These are phyloP conservation scores for Thelonectria discophora DNA, from an alignment of 2,329 filamentous ascomycete genomes.

Conservation along the genomic window DNA sequence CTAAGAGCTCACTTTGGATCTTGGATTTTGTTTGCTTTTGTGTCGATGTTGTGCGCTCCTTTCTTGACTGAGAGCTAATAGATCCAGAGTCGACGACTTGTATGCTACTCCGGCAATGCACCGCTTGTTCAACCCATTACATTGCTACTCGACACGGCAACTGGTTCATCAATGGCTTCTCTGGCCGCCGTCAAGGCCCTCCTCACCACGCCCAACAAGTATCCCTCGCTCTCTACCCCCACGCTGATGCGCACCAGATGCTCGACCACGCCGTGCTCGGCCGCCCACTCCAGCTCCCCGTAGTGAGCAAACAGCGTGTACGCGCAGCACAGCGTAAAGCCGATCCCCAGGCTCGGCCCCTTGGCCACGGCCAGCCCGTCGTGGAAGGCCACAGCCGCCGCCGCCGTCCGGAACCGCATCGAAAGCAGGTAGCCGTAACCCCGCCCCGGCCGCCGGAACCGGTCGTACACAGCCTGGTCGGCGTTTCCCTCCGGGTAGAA, in stretches of 20 bases:
- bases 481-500: conserved; percentile 53
- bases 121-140: no score
- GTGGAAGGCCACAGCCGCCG: conserved; percentile 55
- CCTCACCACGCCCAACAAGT: conserved; percentile 37
- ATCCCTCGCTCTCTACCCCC: conserved; percentile 52
- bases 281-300: conserved; percentile 49
- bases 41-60: no score
- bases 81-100: no score
- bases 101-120: no score
- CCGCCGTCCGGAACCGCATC: conserved; percentile 55
- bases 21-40: no score
- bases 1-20: no score
- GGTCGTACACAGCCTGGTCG: conserved; percentile 46
- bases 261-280: conserved; percentile 50
- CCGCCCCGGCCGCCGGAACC: conserved; percentile 47
- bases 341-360: conserved; percentile 62
- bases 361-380: conserved; percentile 57
- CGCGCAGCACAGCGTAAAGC: conserved; percentile 53
- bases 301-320: conserved; percentile 54
- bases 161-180: no score
- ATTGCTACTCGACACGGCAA: no score
- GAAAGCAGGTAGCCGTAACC: conserved; percentile 63
- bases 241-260: conserved; percentile 56
- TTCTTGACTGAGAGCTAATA: no score
- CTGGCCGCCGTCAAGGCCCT: conserved; percentile 30